Evolutionary conservation across 2,329 filamentous ascomycete genomes (phyloP).

Genomic region (Lithohypha guttulata): DNA sequence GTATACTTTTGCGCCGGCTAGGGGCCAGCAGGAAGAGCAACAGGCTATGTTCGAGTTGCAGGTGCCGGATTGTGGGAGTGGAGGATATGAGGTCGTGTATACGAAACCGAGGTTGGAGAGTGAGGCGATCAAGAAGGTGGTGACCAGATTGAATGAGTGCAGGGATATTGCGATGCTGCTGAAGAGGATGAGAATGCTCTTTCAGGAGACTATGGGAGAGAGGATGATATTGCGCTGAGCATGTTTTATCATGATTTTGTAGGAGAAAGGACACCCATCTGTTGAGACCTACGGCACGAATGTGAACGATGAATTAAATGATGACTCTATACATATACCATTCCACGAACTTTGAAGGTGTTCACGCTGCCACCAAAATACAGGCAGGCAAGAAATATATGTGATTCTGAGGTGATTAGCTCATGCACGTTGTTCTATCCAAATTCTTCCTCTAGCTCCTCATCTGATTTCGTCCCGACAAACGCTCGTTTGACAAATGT

Average conservation of each 20-base stretch:
- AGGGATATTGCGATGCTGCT: conserved; percentile 50
- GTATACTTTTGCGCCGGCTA: conserved; percentile 76
- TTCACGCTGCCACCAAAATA: too few relatives aligned
- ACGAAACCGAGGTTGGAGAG: conserved; percentile 57
- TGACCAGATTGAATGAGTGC: conserved; percentile 49
- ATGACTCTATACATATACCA: too few relatives aligned
- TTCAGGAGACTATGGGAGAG: conserved; percentile 39
- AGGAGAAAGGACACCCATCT: too few relatives aligned
- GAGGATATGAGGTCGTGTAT: conserved; percentile 76
- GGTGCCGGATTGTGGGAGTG: conserved; percentile 52
- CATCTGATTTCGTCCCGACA: conserved; percentile 20
- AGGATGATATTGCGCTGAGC: conserved; percentile 3
- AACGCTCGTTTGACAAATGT: conserved; percentile 21
- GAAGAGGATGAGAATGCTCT: conserved; percentile 52
- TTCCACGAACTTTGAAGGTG: too few relatives aligned
- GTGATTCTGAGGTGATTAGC: too few relatives aligned
- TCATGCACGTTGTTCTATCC: too few relatives aligned
- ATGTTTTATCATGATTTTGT: too few relatives aligned
- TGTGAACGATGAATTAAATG: too few relatives aligned
- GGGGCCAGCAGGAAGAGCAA: conserved; percentile 42
- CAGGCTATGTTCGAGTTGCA: conserved; percentile 86
- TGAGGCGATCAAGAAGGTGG: conserved; percentile 43
- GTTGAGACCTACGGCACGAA: too few relatives aligned
- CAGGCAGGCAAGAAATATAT: too few relatives aligned
- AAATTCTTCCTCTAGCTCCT: conserved; percentile 22